A percentile compares a stretch with the other conserved stretches of the same genome.
Conservation (phyloP, 495 filamentous ascomycete species). For the Penicillium simplicissimum region DNA sequence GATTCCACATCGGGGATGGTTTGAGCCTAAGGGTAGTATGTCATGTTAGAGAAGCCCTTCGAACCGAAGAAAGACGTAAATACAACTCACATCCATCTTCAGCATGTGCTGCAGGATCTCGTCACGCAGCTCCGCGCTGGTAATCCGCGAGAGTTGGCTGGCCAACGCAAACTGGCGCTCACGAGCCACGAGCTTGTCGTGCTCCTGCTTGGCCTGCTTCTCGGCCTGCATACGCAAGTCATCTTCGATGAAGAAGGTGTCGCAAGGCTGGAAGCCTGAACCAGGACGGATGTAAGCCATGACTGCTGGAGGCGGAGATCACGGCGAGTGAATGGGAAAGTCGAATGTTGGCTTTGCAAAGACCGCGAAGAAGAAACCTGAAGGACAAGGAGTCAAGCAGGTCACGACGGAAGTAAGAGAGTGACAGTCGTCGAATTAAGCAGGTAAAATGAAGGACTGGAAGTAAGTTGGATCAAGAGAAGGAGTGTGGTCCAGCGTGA, state of each 20-base stretch:
- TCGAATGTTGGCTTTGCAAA: conserved; percentile 19
- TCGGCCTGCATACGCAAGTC: conserved; percentile 48
- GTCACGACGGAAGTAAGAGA: conserved; percentile 55
- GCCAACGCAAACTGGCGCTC: conserved; percentile 81
- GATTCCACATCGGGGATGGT: conserved; percentile 94
- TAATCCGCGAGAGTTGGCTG: conserved; percentile 78
- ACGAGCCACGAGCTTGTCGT: conserved; percentile 69
- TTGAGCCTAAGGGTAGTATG: conserved; percentile 60
- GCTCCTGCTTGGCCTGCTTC: conserved; percentile 53
- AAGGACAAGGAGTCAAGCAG: conserved; percentile 35
- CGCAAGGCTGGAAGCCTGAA: conserved; percentile 60
- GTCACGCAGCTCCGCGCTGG: conserved; percentile 85
- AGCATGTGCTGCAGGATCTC: conserved; percentile 92
- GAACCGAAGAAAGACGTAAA: background rate
- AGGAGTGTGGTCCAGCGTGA: conserved; percentile 42
- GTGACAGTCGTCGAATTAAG: conserved; percentile 54
- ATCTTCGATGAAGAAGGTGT: conserved; percentile 89
- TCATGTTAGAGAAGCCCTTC: background rate
- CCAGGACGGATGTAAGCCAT: conserved; percentile 71
- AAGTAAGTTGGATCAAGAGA: conserved; percentile 54
- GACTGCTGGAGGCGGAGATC: conserved; percentile 26
- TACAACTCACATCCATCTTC: conserved; percentile 81
- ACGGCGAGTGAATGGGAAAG: conserved; percentile 1
- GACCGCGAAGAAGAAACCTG: conserved; percentile 38
- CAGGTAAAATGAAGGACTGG: conserved; percentile 52